A percentile compares a stretch with the other conserved stretches of the same genome.
Conservation (phyloP, 495 filamentous ascomycete genomes). For the Staphylotrichum longicolle region DNA sequence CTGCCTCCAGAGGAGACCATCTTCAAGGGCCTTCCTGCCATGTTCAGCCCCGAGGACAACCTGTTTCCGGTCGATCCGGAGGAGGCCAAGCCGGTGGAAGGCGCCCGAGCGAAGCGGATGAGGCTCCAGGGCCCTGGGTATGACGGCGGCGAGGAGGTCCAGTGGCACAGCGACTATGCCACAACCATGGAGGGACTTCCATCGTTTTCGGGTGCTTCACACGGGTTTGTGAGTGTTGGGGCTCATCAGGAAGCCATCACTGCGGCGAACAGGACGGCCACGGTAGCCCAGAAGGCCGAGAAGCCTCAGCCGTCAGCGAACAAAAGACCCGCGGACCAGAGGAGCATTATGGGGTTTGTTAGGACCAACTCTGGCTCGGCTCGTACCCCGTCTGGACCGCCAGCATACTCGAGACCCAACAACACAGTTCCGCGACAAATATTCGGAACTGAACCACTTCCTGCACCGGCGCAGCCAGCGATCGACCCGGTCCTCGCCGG, state of each 20-base stretch:
- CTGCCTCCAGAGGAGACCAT: constrained; percentile 41
- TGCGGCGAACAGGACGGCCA: constrained; percentile 29
- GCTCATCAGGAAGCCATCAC: constrained; percentile 41
- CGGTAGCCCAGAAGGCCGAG: constrained; percentile 24
- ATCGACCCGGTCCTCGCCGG: constrained; percentile 38
- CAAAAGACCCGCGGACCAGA: constrained; percentile 40
- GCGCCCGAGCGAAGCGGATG: constrained; percentile 25
- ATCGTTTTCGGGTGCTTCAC: constrained; percentile 41
- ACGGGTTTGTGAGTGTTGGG: constrained; percentile 46
- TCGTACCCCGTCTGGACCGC: background rate
- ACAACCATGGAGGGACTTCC: constrained; percentile 49
- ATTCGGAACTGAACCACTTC: constrained; percentile 15
- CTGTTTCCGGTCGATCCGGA: constrained; percentile 39
- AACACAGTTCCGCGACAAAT: background rate
- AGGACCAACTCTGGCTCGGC: constrained; percentile 20
- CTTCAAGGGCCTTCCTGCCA: constrained; percentile 42
- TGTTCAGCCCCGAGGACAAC: constrained; percentile 43
- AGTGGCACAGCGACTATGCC: constrained; percentile 33
- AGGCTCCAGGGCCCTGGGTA: constrained; percentile 30
- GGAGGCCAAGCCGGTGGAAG: constrained; percentile 11
- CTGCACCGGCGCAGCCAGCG: constrained; percentile 20
- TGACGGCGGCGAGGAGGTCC: constrained; percentile 34
- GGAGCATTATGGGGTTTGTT: constrained; percentile 41
- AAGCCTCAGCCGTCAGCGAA: constrained; percentile 28
- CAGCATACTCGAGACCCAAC: background rate